Evolutionary conservation across 306 rosid genomes (phyloP).

Genomic region (Begonia peltatifolia): DNA sequence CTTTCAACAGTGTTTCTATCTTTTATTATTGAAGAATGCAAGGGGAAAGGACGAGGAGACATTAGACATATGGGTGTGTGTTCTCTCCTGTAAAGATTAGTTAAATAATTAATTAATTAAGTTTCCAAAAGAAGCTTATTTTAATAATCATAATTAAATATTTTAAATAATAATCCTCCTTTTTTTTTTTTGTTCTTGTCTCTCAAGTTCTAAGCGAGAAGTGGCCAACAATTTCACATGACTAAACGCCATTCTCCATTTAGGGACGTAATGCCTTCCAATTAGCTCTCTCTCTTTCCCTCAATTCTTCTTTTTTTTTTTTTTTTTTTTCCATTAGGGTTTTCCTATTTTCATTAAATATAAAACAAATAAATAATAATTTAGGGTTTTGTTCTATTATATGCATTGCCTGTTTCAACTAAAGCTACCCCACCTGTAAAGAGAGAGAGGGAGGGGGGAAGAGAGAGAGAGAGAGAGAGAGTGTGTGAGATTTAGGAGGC

Average conservation of each 20-base stretch:
- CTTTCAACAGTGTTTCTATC: background rate
- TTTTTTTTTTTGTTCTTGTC: background rate
- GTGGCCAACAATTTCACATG: constrained; percentile 2
- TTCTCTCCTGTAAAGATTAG: background rate
- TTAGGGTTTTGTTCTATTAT: no score
- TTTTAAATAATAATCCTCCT: background rate
- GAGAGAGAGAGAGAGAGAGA: no score
- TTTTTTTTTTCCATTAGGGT: no score
- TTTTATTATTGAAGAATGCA: background rate
- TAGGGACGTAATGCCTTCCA: background rate
- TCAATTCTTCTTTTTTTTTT: no score
- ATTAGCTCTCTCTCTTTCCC: background rate
- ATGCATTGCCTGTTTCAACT: no score
- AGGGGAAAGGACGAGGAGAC: background rate
- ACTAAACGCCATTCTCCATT: constrained; percentile 1
- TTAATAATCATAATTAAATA: background rate
- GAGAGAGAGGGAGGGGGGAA: no score
- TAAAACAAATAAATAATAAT: no score
- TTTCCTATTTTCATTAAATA: no score
- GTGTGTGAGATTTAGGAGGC: no score
- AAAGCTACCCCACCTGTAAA: no score
- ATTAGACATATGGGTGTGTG: background rate
- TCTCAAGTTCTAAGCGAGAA: background rate
- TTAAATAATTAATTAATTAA: background rate
- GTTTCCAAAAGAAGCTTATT: background rate